Percentiles rank a stretch among this genome's conserved stretches.
Conservation (phyloP, 2,329 filamentous ascomycete species). For the Ophiostoma australiae region DNA sequence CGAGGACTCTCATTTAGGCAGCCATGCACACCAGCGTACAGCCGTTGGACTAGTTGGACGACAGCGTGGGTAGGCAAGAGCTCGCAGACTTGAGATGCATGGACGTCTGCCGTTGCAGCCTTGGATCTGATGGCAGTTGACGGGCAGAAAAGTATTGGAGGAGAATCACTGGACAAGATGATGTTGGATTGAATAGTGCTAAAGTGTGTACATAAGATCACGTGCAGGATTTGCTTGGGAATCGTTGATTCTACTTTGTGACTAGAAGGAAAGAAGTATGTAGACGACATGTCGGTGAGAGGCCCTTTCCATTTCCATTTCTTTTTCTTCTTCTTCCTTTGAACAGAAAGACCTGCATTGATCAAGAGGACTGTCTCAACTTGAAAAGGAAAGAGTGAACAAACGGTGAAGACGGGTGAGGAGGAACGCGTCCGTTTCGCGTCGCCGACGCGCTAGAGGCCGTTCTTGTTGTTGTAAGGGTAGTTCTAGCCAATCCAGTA, state of each 20-base stretch:
- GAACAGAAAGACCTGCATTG: neutral
- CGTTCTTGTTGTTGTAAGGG: conserved; percentile 6
- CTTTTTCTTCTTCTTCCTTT: neutral
- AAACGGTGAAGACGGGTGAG: neutral
- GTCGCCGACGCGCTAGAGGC: conserved; percentile 24
- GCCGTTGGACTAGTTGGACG: neutral
- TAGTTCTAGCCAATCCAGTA: neutral
- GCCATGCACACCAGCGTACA: neutral
- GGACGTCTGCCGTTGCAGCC: neutral
- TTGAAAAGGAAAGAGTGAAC: conserved; percentile 15
- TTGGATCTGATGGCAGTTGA: neutral
- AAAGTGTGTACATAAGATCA: conserved; percentile 1
- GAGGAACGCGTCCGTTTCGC: conserved; percentile 28
- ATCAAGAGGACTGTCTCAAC: neutral
- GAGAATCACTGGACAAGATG: neutral
- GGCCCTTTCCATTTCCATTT: neutral
- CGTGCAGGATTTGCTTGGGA: neutral
- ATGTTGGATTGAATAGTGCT: neutral
- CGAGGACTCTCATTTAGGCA: neutral
- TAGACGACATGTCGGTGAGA: neutral
- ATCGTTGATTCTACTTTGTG: neutral
- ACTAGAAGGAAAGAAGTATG: neutral
- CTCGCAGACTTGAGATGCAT: neutral
- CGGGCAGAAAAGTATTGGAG: neutral
- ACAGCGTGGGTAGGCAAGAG: neutral